Evolutionary conservation across 805 yeast species (phyloP), one percentile per base, ranked within the genome.

Genomic region (Spathaspora hagerdaliae): DNA sequence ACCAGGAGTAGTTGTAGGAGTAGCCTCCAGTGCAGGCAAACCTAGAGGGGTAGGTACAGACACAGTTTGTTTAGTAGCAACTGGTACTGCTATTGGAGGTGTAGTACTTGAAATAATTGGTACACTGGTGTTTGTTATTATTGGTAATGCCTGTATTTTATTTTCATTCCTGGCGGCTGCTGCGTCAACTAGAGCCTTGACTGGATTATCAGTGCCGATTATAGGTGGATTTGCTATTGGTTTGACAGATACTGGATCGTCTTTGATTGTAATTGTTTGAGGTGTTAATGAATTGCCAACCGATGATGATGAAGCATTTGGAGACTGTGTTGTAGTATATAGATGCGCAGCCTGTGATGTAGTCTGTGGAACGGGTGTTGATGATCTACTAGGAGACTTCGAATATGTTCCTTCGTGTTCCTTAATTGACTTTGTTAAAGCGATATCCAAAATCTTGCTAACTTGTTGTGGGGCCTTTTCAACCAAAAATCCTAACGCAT

Each of bases 401-500:
- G 56, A 46, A 26, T 48, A 31, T 11, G 29, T 39, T 10, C 67
- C 67, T 48, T 69, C 72, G 39, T 60, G 66, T 52, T 71, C 74
- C 47, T 65, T 68, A 43, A 91, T 84, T 0, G 91, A 87, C 39
- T 88, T 88, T 54, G 87, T 84, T 56, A 87, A 78, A 1, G 94
- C 94, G 36, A 87, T 86, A 6, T 87, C 88, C 51, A 87, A 70
- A 49, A 87, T 86, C 59, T 82, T 81, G 43, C 89, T 86, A 42
- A 87, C 78, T 61, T 86, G 91, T 49, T 81, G 84, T 2, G 95
- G 95, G 43, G 87, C 87, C 51, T 82, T 83, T 46, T 87, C 92
- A 56, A 86, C 87, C 57, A 85, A 73, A 31, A 87, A 85, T 11
- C 86, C 81, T 50, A 87, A 68, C 5, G 94, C 91, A 55, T 86